Evolutionary conservation across 148 eudicot genomes (phyloP), one percentile per base, ranked within the genome.

Genomic region (Fagopyrum homotropicum): DNA sequence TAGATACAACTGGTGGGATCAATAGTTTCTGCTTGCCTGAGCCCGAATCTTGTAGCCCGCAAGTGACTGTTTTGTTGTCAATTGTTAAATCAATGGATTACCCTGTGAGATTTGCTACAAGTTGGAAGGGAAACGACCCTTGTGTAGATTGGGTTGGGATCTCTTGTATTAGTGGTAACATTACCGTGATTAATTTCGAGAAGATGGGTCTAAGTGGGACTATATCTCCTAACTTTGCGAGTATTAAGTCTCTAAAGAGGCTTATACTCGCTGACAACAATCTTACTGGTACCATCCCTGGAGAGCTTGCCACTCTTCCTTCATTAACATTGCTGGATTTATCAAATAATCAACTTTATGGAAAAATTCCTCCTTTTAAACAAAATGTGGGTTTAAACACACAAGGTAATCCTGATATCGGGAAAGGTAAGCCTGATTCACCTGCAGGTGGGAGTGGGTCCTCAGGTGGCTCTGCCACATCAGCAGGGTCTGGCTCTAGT

Each of bases 101-200:
- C 78, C 97, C 98, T 0, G 46, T 75, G 35, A 86, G 77, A 72
- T 86, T 94, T 56, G 92, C 98, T 6, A 87, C 87, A 75, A 88
- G 82, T 64, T 94, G 98, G 98, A 91, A 90, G 76, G 97, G 90
- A 35, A 90, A 94, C 75, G 88, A 90, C 79, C 87, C 97, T 1
- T 94, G 98, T 84, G 73, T 78, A 15, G 83, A 69, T 81, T 94
- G 98, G 98, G 77, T 90, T 74, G 98, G 98, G 73, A 83, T 94
- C 49, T 86, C 90, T 84, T 94, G 98, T 78, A 90, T 79, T 73
- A 75, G 75, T 76, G 96, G 89, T 19, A 90, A 88, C 73, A 82
- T 94, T 71, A 90, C 89, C 14, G 82, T 91, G 50, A 79, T 94
- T 16, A 94, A 91, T 81, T 86, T 91, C 73, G 87, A 88, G 82